Percentiles rank a stretch among this genome's conserved stretches.
These are phyloP conservation scores for Aspergillus sp. DNA, from an alignment of 2,329 filamentous ascomycete species.

Conservation along the genomic window DNA sequence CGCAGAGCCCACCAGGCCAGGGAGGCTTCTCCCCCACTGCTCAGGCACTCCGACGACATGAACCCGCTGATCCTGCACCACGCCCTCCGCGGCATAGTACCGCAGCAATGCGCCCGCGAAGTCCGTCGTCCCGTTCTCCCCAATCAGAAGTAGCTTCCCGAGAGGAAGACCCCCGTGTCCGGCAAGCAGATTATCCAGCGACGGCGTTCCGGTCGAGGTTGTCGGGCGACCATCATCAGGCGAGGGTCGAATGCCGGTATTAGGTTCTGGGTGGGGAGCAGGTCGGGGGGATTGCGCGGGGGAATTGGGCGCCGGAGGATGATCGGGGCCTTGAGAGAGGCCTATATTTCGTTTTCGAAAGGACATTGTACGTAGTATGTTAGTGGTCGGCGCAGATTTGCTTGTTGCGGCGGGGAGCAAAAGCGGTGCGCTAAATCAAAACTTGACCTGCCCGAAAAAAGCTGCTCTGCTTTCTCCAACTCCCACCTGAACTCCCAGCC, in stretches of 20 bases:
- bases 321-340: slow-evolving; percentile 35
- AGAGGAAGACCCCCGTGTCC: slow-evolving; percentile 78
- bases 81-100: slow-evolving; percentile 87
- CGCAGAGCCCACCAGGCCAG: slow-evolving; percentile 54
- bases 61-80: slow-evolving; percentile 81
- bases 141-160: slow-evolving; percentile 69
- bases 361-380: slow-evolving; percentile 42
- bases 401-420: background rate
- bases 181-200: slow-evolving; percentile 73
- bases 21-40: slow-evolving; percentile 73
- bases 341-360: slow-evolving; percentile 60
- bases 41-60: slow-evolving; percentile 75
- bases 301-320: slow-evolving; percentile 21
- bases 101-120: slow-evolving; percentile 75
- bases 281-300: slow-evolving; percentile 16
- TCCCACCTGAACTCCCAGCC: slow-evolving; percentile 1
- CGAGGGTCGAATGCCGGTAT: slow-evolving; percentile 64
- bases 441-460: too few relatives aligned
- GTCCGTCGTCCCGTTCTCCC: slow-evolving; percentile 88
- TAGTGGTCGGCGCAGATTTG: background rate
- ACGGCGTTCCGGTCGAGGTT: slow-evolving; percentile 82
- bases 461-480: slow-evolving; percentile 1
- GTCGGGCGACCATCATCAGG: slow-evolving; percentile 78
- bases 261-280: slow-evolving; percentile 20
- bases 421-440: background rate